phyloP scores from a whole-genome alignment of 345 rosid genomes.

The Citrus reticulata region DNA sequence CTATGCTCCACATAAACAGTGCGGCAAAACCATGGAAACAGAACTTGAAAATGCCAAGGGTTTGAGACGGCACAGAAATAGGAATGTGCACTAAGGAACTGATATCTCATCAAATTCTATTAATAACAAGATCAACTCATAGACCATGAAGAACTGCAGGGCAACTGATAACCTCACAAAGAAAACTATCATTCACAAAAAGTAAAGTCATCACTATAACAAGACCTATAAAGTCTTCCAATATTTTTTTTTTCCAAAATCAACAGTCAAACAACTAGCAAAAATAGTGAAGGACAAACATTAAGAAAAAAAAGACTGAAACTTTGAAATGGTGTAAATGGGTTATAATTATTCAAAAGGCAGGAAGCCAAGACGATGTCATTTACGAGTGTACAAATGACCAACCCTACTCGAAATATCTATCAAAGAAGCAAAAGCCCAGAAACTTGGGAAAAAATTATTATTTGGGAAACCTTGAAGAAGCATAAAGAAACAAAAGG shows the following conservation, averaged over 20 bases:
- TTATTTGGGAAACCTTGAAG: not conserved
- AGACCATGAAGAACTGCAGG: not conserved
- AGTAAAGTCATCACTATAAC: not conserved
- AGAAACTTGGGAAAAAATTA: not conserved
- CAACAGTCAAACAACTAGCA: not conserved
- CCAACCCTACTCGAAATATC: not conserved
- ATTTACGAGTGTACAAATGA: not conserved
- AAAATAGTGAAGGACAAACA: not conserved
- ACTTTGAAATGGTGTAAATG: not conserved
- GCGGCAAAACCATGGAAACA: not conserved
- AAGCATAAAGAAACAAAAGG: not conserved
- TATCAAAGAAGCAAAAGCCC: not conserved
- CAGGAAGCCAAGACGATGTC: not conserved
- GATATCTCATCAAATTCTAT: not conserved
- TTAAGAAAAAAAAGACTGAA: not conserved
- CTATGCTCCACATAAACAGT: not conserved
- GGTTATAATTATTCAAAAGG: not conserved
- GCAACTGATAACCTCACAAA: not conserved
- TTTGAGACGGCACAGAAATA: not conserved
- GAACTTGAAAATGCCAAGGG: not conserved
- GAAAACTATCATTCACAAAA: not conserved
- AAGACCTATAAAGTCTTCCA: not conserved
- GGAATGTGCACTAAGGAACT: not conserved
- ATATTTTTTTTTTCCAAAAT: not conserved
- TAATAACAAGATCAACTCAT: not conserved